phyloP scores from a whole-genome alignment of 169 alveolate species.

The Cryptosporidium tyzzeri region DNA sequence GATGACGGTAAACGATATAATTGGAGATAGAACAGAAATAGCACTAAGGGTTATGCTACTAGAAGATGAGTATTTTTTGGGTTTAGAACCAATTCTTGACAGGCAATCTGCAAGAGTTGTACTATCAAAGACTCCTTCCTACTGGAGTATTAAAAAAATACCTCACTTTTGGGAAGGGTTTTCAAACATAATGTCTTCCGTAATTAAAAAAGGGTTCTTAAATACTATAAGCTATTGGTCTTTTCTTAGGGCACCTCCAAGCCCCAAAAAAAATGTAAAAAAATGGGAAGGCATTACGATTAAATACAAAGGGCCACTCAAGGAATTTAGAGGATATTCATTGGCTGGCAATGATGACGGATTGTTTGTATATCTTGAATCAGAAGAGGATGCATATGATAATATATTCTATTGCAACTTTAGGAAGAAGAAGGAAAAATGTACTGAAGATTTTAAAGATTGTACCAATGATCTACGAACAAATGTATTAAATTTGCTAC shows the following conservation, averaged over 20 bases:
- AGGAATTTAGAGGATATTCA: slow-evolving; percentile 59
- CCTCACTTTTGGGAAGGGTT: slow-evolving; percentile 75
- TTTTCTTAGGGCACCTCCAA: slow-evolving; percentile 69
- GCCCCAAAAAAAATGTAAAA: slow-evolving; percentile 46
- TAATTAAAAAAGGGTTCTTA: slow-evolving; percentile 58
- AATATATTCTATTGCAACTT: slow-evolving; percentile 53
- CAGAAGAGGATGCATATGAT: slow-evolving; percentile 71
- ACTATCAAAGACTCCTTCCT: slow-evolving; percentile 55
- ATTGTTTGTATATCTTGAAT: slow-evolving; percentile 56
- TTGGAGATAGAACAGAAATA: slow-evolving; percentile 68
- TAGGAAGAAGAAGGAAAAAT: slow-evolving; percentile 1
- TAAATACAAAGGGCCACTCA: slow-evolving; percentile 64
- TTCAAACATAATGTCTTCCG: slow-evolving; percentile 64
- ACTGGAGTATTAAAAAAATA: slow-evolving; percentile 58
- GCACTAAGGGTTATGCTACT: slow-evolving; percentile 25
- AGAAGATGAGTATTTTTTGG: slow-evolving; percentile 47
- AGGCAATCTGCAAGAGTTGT: slow-evolving; percentile 71
- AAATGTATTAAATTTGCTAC: slow-evolving; percentile 38
- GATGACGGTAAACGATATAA: slow-evolving; percentile 38
- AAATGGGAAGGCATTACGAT: slow-evolving; percentile 67
- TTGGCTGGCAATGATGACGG: slow-evolving; percentile 71
- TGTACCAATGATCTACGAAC: neutral
- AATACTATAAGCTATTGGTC: slow-evolving; percentile 74
- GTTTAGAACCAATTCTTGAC: slow-evolving; percentile 47
- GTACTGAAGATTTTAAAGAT: neutral